Evolutionary conservation across 1,284 basidiomycete genomes (phyloP).

Genomic region (Leccinum insigne): DNA sequence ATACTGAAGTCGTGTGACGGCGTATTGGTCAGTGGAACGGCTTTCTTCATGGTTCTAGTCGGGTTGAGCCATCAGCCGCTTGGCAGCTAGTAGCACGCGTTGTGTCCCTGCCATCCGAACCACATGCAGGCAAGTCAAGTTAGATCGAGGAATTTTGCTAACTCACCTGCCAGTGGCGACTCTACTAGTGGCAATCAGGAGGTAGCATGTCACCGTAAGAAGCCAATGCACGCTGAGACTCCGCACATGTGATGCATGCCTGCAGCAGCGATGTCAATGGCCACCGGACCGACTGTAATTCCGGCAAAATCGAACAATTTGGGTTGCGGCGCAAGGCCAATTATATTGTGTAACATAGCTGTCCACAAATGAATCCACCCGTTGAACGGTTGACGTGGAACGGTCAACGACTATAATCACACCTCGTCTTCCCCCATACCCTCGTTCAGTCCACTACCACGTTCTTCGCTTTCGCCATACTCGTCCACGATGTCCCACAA

Average conservation of each 20-base stretch:
- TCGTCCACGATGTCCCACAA: conserved; percentile 53
- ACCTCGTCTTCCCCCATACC: conserved; percentile 31
- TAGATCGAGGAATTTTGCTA: background rate
- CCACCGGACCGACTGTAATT: background rate
- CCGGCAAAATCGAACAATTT: background rate
- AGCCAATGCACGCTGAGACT: background rate
- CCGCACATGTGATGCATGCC: background rate
- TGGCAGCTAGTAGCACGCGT: background rate
- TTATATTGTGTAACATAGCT: background rate
- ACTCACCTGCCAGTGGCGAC: background rate
- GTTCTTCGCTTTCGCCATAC: conserved; percentile 34
- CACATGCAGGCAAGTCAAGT: background rate
- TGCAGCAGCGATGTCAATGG: background rate
- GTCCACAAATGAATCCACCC: background rate
- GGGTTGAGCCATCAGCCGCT: background rate
- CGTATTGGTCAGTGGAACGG: background rate
- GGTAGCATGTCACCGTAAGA: background rate
- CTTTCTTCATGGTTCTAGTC: background rate
- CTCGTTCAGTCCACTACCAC: conserved; percentile 19
- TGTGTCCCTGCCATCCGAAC: background rate
- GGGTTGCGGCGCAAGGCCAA: background rate
- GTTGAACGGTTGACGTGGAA: background rate
- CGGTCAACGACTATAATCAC: conserved; percentile 7
- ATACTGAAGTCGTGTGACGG: background rate
- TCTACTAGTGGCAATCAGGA: background rate